Conservation (phyloP, 164 flowering plant genomes). For the Vitis rupestris region DNA sequence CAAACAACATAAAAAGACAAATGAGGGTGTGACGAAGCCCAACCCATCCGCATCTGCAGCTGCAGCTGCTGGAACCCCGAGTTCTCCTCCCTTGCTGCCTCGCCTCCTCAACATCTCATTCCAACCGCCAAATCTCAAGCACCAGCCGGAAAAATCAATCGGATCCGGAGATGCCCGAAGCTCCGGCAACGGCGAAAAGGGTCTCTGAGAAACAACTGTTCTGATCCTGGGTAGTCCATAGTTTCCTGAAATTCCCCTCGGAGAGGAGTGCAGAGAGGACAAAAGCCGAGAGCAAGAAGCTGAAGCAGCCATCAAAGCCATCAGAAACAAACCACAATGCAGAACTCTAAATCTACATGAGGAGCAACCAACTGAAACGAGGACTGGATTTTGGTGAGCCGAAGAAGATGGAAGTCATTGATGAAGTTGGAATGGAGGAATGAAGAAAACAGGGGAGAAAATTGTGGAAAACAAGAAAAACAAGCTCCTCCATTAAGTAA, state of each 20-base stretch:
- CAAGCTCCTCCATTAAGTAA: too few species aligned
- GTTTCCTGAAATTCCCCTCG: conserved; percentile 7
- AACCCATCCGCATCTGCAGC: conserved; percentile 50
- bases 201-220: conserved; percentile 7
- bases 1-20: background rate
- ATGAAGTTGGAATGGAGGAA: too few species aligned
- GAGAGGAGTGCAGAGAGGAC: conserved; percentile 28
- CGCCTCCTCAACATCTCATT: conserved; percentile 22
- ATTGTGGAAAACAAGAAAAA: too few species aligned
- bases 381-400: too few species aligned
- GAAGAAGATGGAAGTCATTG: too few species aligned
- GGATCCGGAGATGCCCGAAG: background rate
- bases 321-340: too few species aligned
- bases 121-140: conserved; percentile 17
- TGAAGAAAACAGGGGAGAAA: too few species aligned
- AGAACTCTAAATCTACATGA: too few species aligned
- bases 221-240: conserved; percentile 14
- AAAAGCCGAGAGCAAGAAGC: background rate
- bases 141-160: conserved; percentile 16
- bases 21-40: conserved; percentile 24
- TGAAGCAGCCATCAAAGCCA: too few species aligned
- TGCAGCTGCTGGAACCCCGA: conserved; percentile 20
- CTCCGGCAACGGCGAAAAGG: conserved; percentile 28
- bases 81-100: background rate
- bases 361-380: too few species aligned